phyloP scores from a whole-genome alignment of 2,329 filamentous ascomycete genomes.

The Cercospora sp. region DNA sequence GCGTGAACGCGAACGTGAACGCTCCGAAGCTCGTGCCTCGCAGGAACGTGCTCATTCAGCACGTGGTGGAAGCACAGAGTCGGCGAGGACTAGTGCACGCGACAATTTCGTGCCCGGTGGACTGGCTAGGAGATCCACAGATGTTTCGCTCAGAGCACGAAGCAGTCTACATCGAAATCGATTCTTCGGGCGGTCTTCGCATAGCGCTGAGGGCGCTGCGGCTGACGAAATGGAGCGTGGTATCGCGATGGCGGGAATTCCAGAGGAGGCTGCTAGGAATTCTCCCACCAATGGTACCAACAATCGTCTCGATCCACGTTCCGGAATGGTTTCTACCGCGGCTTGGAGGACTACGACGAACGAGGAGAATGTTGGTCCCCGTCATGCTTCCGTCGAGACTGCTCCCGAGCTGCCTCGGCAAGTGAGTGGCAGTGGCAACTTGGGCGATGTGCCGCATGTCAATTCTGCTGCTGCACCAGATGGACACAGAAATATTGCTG shows the following conservation, averaged over 20 bases:
- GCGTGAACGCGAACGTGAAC: constrained; percentile 25
- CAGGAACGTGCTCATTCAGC: constrained; percentile 18
- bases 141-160: constrained; percentile 25
- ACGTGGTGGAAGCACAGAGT: constrained; percentile 30
- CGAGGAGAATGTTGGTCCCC: constrained; percentile 31
- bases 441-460: constrained; percentile 23
- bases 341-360: constrained; percentile 37
- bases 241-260: constrained; percentile 39
- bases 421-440: constrained; percentile 23
- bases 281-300: constrained; percentile 4
- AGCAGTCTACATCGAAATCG: constrained; percentile 57
- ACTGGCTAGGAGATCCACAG: constrained; percentile 36
- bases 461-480: constrained; percentile 11
- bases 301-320: constrained; percentile 36
- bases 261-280: constrained; percentile 32
- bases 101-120: constrained; percentile 31
- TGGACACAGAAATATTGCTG: constrained; percentile 17
- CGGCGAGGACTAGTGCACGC: constrained; percentile 32
- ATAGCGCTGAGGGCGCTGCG: not conserved
- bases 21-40: constrained; percentile 22
- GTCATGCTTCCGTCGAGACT: constrained; percentile 15
- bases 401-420: constrained; percentile 25
- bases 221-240: constrained; percentile 39
- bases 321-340: constrained; percentile 36
- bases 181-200: constrained; percentile 57